These are phyloP conservation scores for Zygoascus tannicola DNA, from an alignment of 805 yeast genomes.

Conservation along the genomic window DNA sequence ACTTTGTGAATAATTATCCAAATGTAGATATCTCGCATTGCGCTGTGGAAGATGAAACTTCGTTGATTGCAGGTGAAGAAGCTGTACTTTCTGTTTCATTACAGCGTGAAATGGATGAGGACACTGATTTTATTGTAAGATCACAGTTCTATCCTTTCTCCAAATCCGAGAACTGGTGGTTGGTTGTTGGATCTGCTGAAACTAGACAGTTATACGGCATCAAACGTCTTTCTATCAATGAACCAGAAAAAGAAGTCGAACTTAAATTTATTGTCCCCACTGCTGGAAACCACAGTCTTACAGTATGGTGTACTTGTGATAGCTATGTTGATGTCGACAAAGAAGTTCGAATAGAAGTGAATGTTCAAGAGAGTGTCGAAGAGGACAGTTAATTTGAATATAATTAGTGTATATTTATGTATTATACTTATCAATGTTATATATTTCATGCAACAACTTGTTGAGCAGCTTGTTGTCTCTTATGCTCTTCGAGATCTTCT, in stretches of 20 bases:
- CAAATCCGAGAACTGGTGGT: constrained; percentile 77
- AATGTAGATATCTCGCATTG: constrained; percentile 59
- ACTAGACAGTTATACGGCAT: constrained; percentile 61
- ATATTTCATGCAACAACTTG: background rate
- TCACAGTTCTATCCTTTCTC: constrained; percentile 50
- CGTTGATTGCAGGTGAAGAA: constrained; percentile 41
- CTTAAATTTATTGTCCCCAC: constrained; percentile 50
- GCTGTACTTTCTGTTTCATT: constrained; percentile 33
- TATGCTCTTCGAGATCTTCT: constrained; percentile 28
- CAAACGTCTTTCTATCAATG: constrained; percentile 48
- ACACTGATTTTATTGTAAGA: constrained; percentile 47
- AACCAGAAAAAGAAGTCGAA: constrained; percentile 43
- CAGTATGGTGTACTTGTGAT: constrained; percentile 84
- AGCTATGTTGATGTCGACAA: constrained; percentile 90
- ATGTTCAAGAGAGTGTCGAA: constrained; percentile 15
- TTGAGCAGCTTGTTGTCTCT: too few relatives aligned
- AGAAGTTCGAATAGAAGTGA: constrained; percentile 47
- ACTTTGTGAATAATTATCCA: constrained; percentile 85
- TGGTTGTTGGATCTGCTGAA: constrained; percentile 63
- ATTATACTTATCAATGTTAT: constrained; percentile 1
- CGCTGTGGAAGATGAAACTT: constrained; percentile 33
- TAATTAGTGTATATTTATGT: background rate
- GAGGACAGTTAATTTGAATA: constrained; percentile 1
- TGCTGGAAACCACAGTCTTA: constrained; percentile 52
- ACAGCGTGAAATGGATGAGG: constrained; percentile 55